Percentiles rank a stretch among this genome's conserved stretches.
Evolutionary conservation across 2,329 filamentous ascomycete species (phyloP).

Genomic region (Claviceps digitariae): DNA sequence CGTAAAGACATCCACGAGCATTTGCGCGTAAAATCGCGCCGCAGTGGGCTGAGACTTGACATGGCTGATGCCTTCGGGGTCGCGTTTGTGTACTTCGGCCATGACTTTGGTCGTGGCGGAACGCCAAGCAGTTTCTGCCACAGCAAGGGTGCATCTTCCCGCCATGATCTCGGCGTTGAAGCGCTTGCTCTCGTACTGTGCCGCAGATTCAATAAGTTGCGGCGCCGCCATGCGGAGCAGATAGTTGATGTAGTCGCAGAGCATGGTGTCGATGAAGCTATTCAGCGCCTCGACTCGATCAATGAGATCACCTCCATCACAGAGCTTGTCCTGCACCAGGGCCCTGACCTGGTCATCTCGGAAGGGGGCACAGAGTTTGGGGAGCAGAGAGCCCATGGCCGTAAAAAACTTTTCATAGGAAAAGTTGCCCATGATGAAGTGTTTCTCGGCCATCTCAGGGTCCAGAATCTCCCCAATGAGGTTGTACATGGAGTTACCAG

Average conservation of each 20-base stretch:
- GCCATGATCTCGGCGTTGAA: conserved; percentile 53
- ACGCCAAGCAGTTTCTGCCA: conserved; percentile 54
- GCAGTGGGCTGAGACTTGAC: conserved; percentile 48
- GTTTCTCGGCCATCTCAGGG: conserved; percentile 53
- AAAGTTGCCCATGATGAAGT: conserved; percentile 59
- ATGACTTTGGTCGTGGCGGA: conserved; percentile 49
- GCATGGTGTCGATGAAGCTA: conserved; percentile 62
- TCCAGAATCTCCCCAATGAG: conserved; percentile 66
- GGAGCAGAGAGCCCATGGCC: conserved; percentile 61
- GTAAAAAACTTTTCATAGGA: conserved; percentile 71
- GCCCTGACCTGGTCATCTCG: conserved; percentile 64
- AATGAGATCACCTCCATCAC: conserved; percentile 51
- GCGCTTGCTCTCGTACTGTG: conserved; percentile 59
- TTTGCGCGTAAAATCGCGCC: conserved; percentile 61
- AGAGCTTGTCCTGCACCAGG: conserved; percentile 48
- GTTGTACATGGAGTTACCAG: conserved; percentile 58
- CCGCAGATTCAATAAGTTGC: conserved; percentile 55
- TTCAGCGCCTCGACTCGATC: conserved; percentile 64
- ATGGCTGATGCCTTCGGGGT: conserved; percentile 53
- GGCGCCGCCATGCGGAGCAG: conserved; percentile 59
- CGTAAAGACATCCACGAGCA: conserved; percentile 64
- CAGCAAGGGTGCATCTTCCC: conserved; percentile 38
- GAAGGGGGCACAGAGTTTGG: conserved; percentile 68
- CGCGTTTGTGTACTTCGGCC: conserved; percentile 52
- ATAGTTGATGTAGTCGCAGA: conserved; percentile 74